These are phyloP conservation scores for Apiospora saccharicola DNA, from an alignment of 2,329 filamentous ascomycete species.

Conservation along the genomic window DNA sequence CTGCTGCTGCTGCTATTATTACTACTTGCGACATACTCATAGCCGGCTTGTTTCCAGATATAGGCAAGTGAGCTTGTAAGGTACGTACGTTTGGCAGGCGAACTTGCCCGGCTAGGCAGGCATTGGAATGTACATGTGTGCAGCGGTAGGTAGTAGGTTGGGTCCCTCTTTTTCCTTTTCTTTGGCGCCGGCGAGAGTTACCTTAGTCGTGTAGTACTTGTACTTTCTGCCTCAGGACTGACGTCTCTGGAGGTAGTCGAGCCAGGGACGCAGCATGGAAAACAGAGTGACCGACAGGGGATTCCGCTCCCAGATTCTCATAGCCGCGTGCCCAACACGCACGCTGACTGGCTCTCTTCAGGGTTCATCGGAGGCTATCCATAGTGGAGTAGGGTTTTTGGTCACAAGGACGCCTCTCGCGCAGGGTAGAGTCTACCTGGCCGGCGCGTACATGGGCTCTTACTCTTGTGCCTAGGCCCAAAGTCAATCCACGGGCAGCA, in stretches of 20 bases:
- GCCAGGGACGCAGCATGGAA: slow-evolving; percentile 20
- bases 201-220: slow-evolving; percentile 10
- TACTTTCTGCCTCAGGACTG: slow-evolving; percentile 17
- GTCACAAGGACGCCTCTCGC: slow-evolving; percentile 14
- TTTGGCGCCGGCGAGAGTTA: slow-evolving; percentile 17
- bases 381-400: slow-evolving; percentile 22
- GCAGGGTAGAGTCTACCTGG: slow-evolving; percentile 16
- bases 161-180: background rate
- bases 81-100: background rate
- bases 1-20: background rate
- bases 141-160: background rate
- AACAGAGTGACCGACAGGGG: slow-evolving; percentile 20
- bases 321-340: slow-evolving; percentile 12
- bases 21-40: slow-evolving; percentile 1
- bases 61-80: background rate
- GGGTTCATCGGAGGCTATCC: slow-evolving; percentile 24
- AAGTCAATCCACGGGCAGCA: slow-evolving; percentile 12
- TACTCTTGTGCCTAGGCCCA: background rate
- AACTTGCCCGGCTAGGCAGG: background rate
- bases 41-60: slow-evolving; percentile 14
- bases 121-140: background rate
- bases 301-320: slow-evolving; percentile 19
- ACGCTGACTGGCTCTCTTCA: slow-evolving; percentile 16
- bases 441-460: slow-evolving; percentile 10
- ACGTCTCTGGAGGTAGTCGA: slow-evolving; percentile 4